phyloP scores from a whole-genome alignment of 2,329 filamentous ascomycete species.

The Penicillium sclerotigenum region DNA sequence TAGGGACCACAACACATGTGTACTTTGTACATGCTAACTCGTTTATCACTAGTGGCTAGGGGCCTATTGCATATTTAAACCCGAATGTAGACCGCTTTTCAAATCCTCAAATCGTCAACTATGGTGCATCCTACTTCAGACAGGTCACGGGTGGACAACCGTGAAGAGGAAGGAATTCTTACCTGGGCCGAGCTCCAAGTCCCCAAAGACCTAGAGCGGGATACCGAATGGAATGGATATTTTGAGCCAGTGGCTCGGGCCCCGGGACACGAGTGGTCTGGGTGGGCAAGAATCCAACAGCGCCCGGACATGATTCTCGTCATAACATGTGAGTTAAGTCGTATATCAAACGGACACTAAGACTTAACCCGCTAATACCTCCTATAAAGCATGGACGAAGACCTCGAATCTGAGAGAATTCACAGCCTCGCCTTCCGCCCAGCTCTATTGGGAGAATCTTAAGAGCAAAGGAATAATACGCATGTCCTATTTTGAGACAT shows the following conservation, averaged over 20 bases:
- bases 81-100: no score
- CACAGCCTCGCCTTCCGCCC: slow-evolving; percentile 3
- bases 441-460: slow-evolving; percentile 5
- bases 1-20: no score
- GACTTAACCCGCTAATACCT: not conserved
- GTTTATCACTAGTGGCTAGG: no score
- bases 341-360: not conserved
- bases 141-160: not conserved
- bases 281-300: not conserved
- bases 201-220: not conserved
- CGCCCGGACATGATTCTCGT: slow-evolving; percentile 2
- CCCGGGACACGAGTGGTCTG: not conserved
- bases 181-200: slow-evolving; percentile 5
- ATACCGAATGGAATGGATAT: not conserved
- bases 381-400: not conserved
- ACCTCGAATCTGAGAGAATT: not conserved
- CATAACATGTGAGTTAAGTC: not conserved
- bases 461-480: not conserved
- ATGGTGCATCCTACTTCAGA: no score
- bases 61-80: no score
- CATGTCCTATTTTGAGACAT: not conserved
- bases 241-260: slow-evolving; percentile 1
- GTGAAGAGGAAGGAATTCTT: not conserved
- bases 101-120: no score
- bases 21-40: no score